Evolutionary conservation across 345 rosid species (phyloP).

Genomic region (Nephelium lappaceum): DNA sequence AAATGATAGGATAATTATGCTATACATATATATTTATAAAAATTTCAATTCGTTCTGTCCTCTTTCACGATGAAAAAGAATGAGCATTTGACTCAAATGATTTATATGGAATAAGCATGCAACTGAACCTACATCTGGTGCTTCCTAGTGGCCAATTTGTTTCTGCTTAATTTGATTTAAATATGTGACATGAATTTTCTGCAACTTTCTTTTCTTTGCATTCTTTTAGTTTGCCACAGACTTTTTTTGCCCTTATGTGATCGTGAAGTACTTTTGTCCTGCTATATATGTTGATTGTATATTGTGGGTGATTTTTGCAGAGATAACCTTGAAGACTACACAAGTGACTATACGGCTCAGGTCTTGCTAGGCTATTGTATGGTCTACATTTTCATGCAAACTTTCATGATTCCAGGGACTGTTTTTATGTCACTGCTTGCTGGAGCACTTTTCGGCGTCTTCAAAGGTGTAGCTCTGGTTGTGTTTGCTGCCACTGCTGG

Average conservation of each 20-base stretch:
- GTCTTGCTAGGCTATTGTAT: constrained; percentile 80
- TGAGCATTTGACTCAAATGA: background rate
- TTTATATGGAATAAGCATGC: too few relatives aligned
- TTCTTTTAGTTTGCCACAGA: background rate
- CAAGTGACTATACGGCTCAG: constrained; percentile 84
- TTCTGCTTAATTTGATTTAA: background rate
- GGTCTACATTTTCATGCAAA: constrained; percentile 90
- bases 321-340: constrained; percentile 83
- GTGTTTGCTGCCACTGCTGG: constrained; percentile 91
- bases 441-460: constrained; percentile 86
- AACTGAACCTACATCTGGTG: background rate
- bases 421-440: constrained; percentile 96
- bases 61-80: background rate
- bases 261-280: background rate
- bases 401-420: constrained; percentile 95
- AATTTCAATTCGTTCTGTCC: background rate
- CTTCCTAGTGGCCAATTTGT: background rate
- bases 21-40: too few relatives aligned
- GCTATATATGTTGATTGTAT: constrained; percentile 2
- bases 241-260: background rate
- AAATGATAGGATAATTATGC: too few relatives aligned
- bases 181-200: background rate
- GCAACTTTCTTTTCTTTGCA: background rate
- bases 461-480: constrained; percentile 85
- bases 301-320: constrained; percentile 40